phyloP scores from a whole-genome alignment of 1,284 basidiomycete species.

The Apiotrichum veenhuisii region DNA sequence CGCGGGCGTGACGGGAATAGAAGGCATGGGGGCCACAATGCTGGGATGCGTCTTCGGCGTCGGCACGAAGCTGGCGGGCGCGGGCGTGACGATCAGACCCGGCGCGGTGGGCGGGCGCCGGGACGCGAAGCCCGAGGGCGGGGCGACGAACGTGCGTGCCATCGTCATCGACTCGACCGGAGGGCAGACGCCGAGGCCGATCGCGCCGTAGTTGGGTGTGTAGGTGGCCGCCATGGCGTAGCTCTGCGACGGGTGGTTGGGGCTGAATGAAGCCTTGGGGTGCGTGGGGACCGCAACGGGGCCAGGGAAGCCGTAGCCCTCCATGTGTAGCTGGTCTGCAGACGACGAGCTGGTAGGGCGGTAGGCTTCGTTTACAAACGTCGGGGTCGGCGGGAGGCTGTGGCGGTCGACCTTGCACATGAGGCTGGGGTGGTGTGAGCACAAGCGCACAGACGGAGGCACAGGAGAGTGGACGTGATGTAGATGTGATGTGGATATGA shows the following conservation, averaged over 20 bases:
- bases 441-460: neutral
- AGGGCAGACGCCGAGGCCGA: neutral
- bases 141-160: neutral
- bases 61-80: neutral
- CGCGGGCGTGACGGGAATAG: neutral
- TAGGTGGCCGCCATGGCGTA: too few relatives aligned
- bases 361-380: neutral
- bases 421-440: conserved; percentile 2
- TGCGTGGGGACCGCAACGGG: neutral
- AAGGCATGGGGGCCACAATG: neutral
- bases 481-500: too few relatives aligned
- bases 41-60: neutral
- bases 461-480: too few relatives aligned
- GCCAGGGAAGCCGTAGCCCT: neutral
- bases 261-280: neutral
- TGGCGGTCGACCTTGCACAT: conserved; percentile 3
- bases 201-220: neutral
- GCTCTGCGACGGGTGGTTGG: neutral
- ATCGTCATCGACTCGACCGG: neutral
- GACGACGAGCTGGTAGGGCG: neutral
- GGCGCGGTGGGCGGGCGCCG: neutral
- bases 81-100: neutral
- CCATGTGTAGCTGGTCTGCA: neutral
- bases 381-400: neutral
- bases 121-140: neutral